A percentile compares a stretch with the other conserved stretches of the same genome.
These are phyloP conservation scores for Candida patagonica DNA, from an alignment of 805 yeast genomes.

Conservation along the genomic window DNA sequence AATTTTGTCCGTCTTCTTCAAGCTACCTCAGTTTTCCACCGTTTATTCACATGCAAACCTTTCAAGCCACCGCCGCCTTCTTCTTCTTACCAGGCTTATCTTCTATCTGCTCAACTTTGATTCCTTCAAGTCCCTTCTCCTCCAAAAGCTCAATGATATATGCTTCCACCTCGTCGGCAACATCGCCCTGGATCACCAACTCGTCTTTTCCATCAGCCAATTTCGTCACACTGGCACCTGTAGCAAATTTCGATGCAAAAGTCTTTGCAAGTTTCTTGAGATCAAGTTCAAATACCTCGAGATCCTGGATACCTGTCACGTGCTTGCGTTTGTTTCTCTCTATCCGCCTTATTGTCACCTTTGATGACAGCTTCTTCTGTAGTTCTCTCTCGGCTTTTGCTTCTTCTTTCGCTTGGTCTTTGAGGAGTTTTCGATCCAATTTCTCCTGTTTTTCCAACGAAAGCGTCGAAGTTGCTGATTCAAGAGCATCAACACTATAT, in stretches of 20 bases:
- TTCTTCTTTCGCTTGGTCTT: conserved; percentile 70
- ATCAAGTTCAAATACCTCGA: conserved; percentile 82
- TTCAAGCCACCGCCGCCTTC: conserved; percentile 4
- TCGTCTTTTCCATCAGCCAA: conserved; percentile 89
- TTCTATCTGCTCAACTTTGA: conserved; percentile 82
- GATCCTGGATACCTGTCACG: conserved; percentile 75
- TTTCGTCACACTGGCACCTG: conserved; percentile 89
- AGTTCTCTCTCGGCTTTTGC: conserved; percentile 68
- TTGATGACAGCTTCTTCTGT: conserved; percentile 67
- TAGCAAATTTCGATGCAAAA: conserved; percentile 89
- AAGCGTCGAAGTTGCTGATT: conserved; percentile 36
- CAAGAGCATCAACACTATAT: conserved; percentile 48
- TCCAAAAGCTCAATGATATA: conserved; percentile 61
- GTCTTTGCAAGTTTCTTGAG: conserved; percentile 86
- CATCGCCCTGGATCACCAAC: conserved; percentile 88
- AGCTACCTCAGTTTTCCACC: too few species aligned
- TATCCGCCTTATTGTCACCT: conserved; percentile 73
- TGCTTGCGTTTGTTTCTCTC: conserved; percentile 86
- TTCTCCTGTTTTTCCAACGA: conserved; percentile 75
- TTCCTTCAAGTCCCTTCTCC: conserved; percentile 73
- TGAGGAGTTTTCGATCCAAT: conserved; percentile 71
- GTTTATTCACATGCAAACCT: too few species aligned
- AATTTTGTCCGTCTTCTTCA: too few species aligned
- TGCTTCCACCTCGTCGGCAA: conserved; percentile 80
- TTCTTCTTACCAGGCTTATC: conserved; percentile 69